These are phyloP conservation scores for Coprinopsis strossmayeri DNA, from an alignment of 768 basidiomycete species.

Conservation along the genomic window DNA sequence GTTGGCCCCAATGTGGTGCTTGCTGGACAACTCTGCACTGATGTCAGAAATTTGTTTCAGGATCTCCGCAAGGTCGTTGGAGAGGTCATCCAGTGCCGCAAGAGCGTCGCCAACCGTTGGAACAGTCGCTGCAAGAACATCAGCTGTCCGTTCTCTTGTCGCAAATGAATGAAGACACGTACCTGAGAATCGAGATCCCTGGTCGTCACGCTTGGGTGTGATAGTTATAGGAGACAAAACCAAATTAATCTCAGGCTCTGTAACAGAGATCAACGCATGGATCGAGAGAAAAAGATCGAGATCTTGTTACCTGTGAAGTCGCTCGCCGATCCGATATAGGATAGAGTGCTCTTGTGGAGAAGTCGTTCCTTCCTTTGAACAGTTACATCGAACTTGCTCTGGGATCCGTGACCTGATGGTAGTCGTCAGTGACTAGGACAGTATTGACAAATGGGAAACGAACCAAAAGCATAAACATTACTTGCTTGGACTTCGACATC, in stretches of 20 bases:
- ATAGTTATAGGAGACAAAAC: constrained; percentile 64
- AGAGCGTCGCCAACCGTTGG: constrained; percentile 74
- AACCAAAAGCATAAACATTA: constrained; percentile 50
- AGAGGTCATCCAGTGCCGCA: constrained; percentile 57
- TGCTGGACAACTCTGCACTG: constrained; percentile 64
- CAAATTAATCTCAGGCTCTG: constrained; percentile 67
- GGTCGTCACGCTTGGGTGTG: constrained; percentile 51
- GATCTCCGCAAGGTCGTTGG: constrained; percentile 50
- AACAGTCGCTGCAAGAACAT: constrained; percentile 47
- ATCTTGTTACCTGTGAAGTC: constrained; percentile 54
- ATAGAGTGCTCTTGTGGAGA: constrained; percentile 54
- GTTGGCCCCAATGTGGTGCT: constrained; percentile 63
- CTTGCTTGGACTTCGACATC: constrained; percentile 59
- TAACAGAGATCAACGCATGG: neutral
- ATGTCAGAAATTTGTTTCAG: constrained; percentile 65
- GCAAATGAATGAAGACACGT: constrained; percentile 14
- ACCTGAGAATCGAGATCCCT: constrained; percentile 53
- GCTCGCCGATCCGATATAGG: constrained; percentile 66
- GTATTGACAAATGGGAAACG: constrained; percentile 24
- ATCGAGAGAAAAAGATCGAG: neutral
- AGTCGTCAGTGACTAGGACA: neutral
- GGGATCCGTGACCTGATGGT: constrained; percentile 31
- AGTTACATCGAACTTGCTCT: constrained; percentile 53
- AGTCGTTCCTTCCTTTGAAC: constrained; percentile 51
- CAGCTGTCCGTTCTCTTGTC: neutral